phyloP scores from a whole-genome alignment of 768 basidiomycete species.

The Bullera alba region DNA sequence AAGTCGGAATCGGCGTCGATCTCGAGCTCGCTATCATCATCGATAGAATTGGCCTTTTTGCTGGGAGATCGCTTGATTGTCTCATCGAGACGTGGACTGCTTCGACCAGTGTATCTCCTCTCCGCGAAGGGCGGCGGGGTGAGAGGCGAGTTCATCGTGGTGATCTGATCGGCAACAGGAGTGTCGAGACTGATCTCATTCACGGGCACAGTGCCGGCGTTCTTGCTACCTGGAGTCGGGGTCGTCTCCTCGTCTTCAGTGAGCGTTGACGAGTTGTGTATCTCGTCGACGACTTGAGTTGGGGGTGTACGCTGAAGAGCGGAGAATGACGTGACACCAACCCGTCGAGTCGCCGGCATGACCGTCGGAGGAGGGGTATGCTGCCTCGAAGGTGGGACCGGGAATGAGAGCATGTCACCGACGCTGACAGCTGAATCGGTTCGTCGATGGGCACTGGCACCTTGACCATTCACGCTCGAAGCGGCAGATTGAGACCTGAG shows the following conservation, averaged over 20 bases:
- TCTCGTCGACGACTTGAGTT: neutral
- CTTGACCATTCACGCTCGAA: neutral
- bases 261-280: no score
- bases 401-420: neutral
- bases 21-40: neutral
- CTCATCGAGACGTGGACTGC: no score
- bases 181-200: neutral
- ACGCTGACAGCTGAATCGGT: neutral
- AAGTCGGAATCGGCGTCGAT: slow-evolving; percentile 1
- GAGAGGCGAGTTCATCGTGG: no score
- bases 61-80: neutral
- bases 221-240: neutral
- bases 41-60: neutral
- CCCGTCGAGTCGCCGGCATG: no score
- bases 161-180: no score
- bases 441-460: neutral
- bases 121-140: no score
- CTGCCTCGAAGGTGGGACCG: neutral
- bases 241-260: no score
- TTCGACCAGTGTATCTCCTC: no score
- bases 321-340: no score
- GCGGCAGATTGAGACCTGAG: neutral
- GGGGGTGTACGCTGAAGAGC: neutral
- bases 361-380: neutral
- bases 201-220: neutral